These are phyloP conservation scores for Apiospora sp. DNA, from an alignment of 2,329 filamentous ascomycete genomes.

Conservation along the genomic window DNA sequence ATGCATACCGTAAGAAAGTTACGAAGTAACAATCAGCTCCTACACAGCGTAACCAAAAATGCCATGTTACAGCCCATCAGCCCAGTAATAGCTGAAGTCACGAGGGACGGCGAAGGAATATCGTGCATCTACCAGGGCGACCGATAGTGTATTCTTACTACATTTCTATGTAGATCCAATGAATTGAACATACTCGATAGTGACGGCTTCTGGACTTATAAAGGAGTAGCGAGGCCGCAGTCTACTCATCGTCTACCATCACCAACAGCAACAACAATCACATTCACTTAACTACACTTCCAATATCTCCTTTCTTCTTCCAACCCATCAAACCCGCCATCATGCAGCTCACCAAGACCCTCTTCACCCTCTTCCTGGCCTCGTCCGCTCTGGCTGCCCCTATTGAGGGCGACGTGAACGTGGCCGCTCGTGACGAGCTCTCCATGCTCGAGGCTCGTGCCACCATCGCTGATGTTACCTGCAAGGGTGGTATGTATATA, in stretches of 20 bases:
- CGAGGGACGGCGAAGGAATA: neutral
- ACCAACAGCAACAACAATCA: neutral
- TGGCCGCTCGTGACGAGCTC: neutral
- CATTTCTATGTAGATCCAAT: neutral
- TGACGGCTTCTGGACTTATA: neutral
- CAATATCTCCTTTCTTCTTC: too few species aligned
- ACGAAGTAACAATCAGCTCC: too few species aligned
- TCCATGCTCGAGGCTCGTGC: neutral
- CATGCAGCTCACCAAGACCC: conserved; percentile 8
- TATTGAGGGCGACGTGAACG: neutral
- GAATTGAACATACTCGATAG: neutral
- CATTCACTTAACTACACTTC: neutral
- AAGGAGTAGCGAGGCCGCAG: neutral
- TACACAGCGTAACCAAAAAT: too few species aligned
- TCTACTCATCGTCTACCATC: neutral
- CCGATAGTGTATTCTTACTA: neutral
- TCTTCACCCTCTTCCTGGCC: conserved; percentile 9
- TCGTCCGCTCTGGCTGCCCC: neutral
- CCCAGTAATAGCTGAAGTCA: neutral
- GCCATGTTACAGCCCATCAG: neutral
- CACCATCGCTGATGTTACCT: neutral
- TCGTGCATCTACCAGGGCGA: neutral
- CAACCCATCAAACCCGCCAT: neutral
- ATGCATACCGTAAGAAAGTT: neutral
- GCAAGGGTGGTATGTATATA: neutral